These are phyloP conservation scores for Naganishia albida DNA, from an alignment of 1,284 basidiomycete species.

Conservation along the genomic window DNA sequence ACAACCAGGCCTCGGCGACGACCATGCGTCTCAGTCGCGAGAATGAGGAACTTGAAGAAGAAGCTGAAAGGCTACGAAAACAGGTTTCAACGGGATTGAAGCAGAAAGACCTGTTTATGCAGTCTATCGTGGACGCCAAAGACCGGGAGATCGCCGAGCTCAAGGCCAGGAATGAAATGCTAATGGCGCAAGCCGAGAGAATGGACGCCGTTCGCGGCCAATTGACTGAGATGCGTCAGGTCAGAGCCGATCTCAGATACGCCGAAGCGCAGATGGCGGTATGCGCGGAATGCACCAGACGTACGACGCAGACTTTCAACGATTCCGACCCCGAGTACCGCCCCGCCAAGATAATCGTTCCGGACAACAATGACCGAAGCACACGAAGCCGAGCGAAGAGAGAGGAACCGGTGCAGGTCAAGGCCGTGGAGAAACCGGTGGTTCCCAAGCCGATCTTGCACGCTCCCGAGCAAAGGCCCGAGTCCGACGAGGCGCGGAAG, in stretches of 20 bases:
- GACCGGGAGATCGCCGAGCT: constrained; percentile 8
- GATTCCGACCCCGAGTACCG: constrained; percentile 15
- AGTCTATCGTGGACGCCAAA: constrained; percentile 13
- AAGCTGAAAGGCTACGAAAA: constrained; percentile 2
- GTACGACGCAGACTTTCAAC: background rate
- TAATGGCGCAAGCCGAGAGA: background rate
- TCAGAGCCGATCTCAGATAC: background rate
- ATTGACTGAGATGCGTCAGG: background rate
- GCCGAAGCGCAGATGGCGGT: background rate
- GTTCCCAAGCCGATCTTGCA: background rate
- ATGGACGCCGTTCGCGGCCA: constrained; percentile 6
- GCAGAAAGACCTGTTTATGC: constrained; percentile 17
- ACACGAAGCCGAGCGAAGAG: background rate
- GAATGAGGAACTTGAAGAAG: constrained; percentile 14
- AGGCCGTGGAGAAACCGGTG: background rate
- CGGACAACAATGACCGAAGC: background rate
- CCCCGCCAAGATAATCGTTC: constrained; percentile 10
- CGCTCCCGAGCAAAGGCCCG: background rate
- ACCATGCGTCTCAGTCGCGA: constrained; percentile 19
- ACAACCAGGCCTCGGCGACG: constrained; percentile 11
- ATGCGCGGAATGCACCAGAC: constrained; percentile 2
- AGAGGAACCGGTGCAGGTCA: background rate
- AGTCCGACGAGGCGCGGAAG: background rate
- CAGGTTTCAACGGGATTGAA: constrained; percentile 9
- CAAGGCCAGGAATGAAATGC: constrained; percentile 1